These are phyloP conservation scores for Leishmania braziliensis DNA, from an alignment of 208 protist species.

Conservation along the genomic window DNA sequence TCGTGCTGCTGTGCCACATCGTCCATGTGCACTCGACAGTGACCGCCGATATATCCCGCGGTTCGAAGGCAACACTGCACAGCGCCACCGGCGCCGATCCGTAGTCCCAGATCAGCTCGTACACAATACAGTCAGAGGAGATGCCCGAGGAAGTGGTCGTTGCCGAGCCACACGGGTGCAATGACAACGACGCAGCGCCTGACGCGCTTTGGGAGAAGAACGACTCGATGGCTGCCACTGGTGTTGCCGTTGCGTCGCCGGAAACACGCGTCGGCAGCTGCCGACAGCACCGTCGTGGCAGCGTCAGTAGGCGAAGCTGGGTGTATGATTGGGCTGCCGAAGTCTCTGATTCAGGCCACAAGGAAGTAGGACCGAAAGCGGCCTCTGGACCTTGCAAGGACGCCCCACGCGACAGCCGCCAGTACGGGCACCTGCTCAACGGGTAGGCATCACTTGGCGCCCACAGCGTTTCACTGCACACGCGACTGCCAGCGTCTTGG, in stretches of 20 bases:
- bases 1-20: conserved; percentile 14
- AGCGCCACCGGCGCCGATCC: conserved; percentile 14
- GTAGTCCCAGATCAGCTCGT: conserved; percentile 38
- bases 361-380: neutral
- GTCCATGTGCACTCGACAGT: conserved; percentile 19
- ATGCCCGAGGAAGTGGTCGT: neutral
- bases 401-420: conserved; percentile 12
- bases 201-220: conserved; percentile 10
- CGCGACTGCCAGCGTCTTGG: conserved; percentile 13
- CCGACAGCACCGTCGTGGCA: conserved; percentile 8
- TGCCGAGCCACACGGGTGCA: neutral
- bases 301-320: conserved; percentile 25
- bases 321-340: conserved; percentile 16
- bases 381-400: neutral
- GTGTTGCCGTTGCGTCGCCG: neutral
- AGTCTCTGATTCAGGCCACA: neutral
- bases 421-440: conserved; percentile 18
- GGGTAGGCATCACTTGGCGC: conserved; percentile 11
- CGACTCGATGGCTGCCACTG: neutral
- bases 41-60: neutral
- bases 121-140: neutral
- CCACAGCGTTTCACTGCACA: conserved; percentile 23
- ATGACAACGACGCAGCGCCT: neutral
- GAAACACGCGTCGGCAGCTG: conserved; percentile 21
- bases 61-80: conserved; percentile 22